Conservation (phyloP, 495 filamentous ascomycete genomes). For the Trichoderma virens region DNA sequence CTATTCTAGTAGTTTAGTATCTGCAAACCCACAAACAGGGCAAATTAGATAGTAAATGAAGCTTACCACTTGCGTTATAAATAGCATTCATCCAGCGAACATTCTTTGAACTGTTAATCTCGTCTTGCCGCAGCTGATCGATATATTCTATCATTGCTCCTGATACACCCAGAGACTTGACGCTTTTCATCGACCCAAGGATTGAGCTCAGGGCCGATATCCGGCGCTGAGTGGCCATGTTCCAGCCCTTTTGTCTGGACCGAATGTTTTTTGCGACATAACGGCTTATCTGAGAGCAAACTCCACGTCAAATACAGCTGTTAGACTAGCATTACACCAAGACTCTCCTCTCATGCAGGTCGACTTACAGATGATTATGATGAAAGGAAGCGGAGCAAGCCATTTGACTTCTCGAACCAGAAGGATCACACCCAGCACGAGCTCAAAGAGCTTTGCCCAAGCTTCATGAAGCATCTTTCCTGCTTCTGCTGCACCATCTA, state of each 20-base stretch:
- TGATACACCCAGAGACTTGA: constrained; percentile 59
- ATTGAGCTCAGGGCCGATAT: constrained; percentile 44
- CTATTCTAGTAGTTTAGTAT: constrained; percentile 11
- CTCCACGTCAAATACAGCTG: constrained; percentile 12
- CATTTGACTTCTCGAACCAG: constrained; percentile 50
- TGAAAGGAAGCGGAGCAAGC: constrained; percentile 46
- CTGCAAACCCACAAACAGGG: neutral
- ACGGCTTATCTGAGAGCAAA: constrained; percentile 33
- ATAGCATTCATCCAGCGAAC: constrained; percentile 40
- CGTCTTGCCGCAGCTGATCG: constrained; percentile 44
- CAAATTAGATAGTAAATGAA: neutral
- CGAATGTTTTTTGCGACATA: constrained; percentile 41
- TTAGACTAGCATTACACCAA: constrained; percentile 4
- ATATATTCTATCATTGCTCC: constrained; percentile 31
- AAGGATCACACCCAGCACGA: constrained; percentile 51
- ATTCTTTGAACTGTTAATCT: constrained; percentile 46
- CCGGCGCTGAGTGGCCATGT: constrained; percentile 43
- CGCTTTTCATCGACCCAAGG: constrained; percentile 48
- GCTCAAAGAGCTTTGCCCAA: constrained; percentile 49
- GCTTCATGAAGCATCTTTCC: constrained; percentile 32
- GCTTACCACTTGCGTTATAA: constrained; percentile 37
- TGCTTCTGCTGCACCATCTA: constrained; percentile 20
- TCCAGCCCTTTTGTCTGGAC: constrained; percentile 41
- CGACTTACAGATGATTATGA: constrained; percentile 44
- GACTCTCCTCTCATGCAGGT: neutral